Base-by-base conservation (phyloP, 257 asterid genomes). In the Solanum medicagineum region DNA sequence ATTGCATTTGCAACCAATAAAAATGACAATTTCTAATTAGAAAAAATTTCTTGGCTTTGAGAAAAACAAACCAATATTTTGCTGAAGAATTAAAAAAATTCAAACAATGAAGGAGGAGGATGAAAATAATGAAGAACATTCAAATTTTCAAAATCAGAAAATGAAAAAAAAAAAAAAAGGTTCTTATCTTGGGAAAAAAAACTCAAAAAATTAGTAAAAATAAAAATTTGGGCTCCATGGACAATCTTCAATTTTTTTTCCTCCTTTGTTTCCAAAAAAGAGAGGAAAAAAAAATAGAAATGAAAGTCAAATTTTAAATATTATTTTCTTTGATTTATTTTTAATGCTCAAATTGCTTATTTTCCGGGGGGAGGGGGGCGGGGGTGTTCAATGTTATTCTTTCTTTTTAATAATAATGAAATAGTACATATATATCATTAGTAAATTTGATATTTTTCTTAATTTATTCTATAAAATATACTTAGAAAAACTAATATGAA, bases 1-100 rank as follows among this genome's bases (percentile, higher is more conserved):
- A 66, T 29, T 92, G 84, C 93, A 92, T 91, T 85, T 89, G 88
- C 84, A 85, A 65, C 66, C 26, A 77, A 53, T 66, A 15, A 77
- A 16, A 68, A 53, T 14, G 24, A 79, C 74, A 87, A 83, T 42
- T 42, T 90, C 83, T 51, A 77, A 44, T 54, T 60, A 49, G 15
- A 77, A 24, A 16, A 77, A 51, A 16, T 0, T 77, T 77, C 45
- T 51, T 77, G 63, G 22, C 51, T 77, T 24, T 51, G 16, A 51
- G 7, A 49, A 77, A 22, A 22, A 49, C 2, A 49, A 49, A 49
- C 62, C 8, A 24, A 49, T 44, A 75, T 26, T 47, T 74, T 47
- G 42, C 16, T 74, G 14, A 47, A 14, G 36, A 73, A 73, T 44
- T 11, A 45, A 45, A 51, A 45, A 22, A 74, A 74, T 14, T 47